These are phyloP conservation scores for Hansfordia pulvinata DNA, from an alignment of 2,329 filamentous ascomycete species.

Conservation along the genomic window DNA sequence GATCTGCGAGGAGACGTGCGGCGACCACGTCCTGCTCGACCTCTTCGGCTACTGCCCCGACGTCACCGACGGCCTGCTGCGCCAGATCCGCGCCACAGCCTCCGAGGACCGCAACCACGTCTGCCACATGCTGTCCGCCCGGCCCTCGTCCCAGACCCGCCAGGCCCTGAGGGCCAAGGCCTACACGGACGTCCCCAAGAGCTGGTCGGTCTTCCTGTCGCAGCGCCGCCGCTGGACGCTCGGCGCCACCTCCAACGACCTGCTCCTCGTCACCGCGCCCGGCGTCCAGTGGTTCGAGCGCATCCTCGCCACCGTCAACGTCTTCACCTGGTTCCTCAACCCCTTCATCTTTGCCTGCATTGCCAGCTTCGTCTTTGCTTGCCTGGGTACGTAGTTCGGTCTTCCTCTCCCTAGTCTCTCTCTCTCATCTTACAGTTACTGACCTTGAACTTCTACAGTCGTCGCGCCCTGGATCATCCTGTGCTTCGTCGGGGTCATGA, in stretches of 20 bases:
- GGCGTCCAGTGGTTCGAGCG: constrained; percentile 30
- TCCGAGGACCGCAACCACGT: constrained; percentile 36
- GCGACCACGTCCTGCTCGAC: constrained; percentile 28
- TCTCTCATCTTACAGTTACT: neutral
- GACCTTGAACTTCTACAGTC: neutral
- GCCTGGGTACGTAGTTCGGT: neutral
- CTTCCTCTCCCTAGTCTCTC: neutral
- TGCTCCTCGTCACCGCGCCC: constrained; percentile 30
- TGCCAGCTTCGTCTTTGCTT: neutral
- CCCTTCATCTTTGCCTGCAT: constrained; percentile 24
- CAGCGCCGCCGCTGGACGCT: constrained; percentile 35
- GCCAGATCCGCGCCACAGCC: constrained; percentile 32
- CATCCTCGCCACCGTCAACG: constrained; percentile 28
- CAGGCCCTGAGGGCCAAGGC: constrained; percentile 32
- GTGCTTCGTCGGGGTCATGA: too few species aligned
- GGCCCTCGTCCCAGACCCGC: constrained; percentile 26
- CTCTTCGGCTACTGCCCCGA: constrained; percentile 33
- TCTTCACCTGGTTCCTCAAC: constrained; percentile 30
- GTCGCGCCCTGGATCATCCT: neutral
- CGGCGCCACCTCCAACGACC: constrained; percentile 32
- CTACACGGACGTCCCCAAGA: constrained; percentile 30
- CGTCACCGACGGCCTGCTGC: constrained; percentile 32
- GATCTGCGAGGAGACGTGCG: constrained; percentile 33
- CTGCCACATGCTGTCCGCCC: constrained; percentile 30
- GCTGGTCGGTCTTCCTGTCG: constrained; percentile 30